Conservation (phyloP, 805 yeast species). For the Candida nemodendra region DNA sequence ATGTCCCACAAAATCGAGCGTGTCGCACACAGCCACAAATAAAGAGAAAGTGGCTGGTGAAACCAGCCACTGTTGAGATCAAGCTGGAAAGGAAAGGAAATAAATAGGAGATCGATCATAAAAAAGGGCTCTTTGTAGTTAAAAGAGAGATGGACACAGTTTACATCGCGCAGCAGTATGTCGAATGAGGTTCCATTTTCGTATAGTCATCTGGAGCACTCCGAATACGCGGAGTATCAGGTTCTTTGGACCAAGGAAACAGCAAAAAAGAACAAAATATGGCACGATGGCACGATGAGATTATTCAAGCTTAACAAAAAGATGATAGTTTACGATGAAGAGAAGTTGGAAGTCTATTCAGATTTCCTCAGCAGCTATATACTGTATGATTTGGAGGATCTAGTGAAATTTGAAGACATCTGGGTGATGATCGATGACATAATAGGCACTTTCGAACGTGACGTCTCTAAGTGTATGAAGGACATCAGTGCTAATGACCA, state of each 20-base stretch:
- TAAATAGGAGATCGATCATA: too few species aligned
- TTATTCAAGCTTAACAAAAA: constrained; percentile 49
- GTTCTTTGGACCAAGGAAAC: constrained; percentile 46
- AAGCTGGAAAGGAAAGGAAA: too few species aligned
- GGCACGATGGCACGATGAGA: constrained; percentile 51
- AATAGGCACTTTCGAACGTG: constrained; percentile 37
- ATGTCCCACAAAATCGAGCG: too few species aligned
- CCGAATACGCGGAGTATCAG: constrained; percentile 46
- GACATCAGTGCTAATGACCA: constrained; percentile 15
- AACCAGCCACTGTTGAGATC: too few species aligned
- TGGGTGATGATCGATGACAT: constrained; percentile 29
- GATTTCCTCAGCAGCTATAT: constrained; percentile 28
- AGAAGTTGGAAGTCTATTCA: constrained; percentile 25
- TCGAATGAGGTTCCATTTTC: constrained; percentile 16
- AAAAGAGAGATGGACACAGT: too few species aligned
- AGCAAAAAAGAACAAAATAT: constrained; percentile 45
- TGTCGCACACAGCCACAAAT: too few species aligned
- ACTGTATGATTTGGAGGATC: constrained; percentile 35
- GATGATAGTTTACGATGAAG: constrained; percentile 40
- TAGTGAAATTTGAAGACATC: constrained; percentile 25
- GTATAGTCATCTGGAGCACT: constrained; percentile 27
- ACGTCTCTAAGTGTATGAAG: constrained; percentile 29
- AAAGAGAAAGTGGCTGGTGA: too few species aligned
- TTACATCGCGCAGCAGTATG: too few species aligned
- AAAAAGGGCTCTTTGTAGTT: too few species aligned